Evolutionary conservation across 2,329 filamentous ascomycete species (phyloP).

Genomic region (Chaetomiaceae sp.): DNA sequence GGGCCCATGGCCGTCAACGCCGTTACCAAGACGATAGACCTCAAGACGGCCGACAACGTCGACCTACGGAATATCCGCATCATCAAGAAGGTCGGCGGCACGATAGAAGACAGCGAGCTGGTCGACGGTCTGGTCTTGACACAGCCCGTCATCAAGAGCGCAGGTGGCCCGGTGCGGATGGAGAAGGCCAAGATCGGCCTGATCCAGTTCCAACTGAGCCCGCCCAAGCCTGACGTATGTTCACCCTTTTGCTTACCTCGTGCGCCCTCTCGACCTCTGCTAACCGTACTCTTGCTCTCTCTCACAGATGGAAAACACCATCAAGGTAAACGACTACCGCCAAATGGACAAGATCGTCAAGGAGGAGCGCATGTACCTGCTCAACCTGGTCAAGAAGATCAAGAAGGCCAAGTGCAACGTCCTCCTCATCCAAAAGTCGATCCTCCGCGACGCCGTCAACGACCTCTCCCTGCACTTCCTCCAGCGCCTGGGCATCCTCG

Average conservation of each 20-base stretch:
- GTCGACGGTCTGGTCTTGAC: slow-evolving; percentile 90
- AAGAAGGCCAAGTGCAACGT: slow-evolving; percentile 99
- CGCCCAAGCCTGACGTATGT: slow-evolving; percentile 88
- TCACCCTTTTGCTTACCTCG: not conserved
- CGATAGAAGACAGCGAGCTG: slow-evolving; percentile 97
- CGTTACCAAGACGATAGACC: slow-evolving; percentile 90
- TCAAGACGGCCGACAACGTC: slow-evolving; percentile 93
- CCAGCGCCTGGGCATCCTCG: slow-evolving; percentile 91
- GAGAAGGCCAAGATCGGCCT: slow-evolving; percentile 96
- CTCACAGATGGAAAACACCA: slow-evolving; percentile 92
- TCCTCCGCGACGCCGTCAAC: slow-evolving; percentile 95
- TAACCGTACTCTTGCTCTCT: slow-evolving; percentile 6
- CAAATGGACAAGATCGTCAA: slow-evolving; percentile 99
- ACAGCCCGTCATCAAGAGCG: slow-evolving; percentile 89
- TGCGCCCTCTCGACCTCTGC: not conserved
- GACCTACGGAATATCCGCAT: slow-evolving; percentile 95
- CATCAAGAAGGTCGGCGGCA: slow-evolving; percentile 95
- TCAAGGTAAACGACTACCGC: slow-evolving; percentile 97
- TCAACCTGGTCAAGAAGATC: slow-evolving; percentile 99
- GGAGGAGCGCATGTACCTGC: slow-evolving; percentile 94
- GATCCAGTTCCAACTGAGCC: slow-evolving; percentile 98
- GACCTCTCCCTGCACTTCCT: slow-evolving; percentile 96
- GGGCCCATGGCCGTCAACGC: slow-evolving; percentile 98
- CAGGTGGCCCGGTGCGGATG: slow-evolving; percentile 83
- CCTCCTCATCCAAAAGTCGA: slow-evolving; percentile 96